A percentile compares a stretch with the other conserved stretches of the same genome.
Evolutionary conservation across 164 flowering plant species (phyloP).

Genomic region (Pachysandra terminalis): DNA sequence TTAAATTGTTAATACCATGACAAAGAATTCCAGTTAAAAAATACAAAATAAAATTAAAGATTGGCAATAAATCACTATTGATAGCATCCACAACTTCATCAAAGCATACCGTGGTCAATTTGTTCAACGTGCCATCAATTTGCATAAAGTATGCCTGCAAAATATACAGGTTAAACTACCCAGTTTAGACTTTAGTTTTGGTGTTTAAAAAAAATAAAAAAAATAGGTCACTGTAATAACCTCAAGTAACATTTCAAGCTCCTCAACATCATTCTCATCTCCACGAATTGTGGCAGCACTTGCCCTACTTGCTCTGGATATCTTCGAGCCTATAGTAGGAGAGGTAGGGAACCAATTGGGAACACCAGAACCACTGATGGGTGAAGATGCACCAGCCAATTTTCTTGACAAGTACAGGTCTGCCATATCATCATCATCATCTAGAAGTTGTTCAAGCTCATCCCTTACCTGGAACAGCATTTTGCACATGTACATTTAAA

Average conservation of each 20-base stretch:
- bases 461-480: conserved; percentile 64
- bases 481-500: too few species aligned
- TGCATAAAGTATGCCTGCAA: conserved; percentile 98
- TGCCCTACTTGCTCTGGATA: conserved; percentile 80
- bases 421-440: conserved; percentile 97
- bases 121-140: conserved; percentile 91
- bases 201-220: not conserved
- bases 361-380: conserved; percentile 58
- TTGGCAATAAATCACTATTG: not conserved
- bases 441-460: conserved; percentile 94
- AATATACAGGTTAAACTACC: conserved; percentile 9
- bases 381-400: conserved; percentile 56
- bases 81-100: not conserved
- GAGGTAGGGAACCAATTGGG: conserved; percentile 71
- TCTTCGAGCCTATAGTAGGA: conserved; percentile 68
- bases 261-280: conserved; percentile 94
- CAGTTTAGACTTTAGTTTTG: too few species aligned
- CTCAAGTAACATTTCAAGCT: conserved; percentile 98
- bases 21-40: too few species aligned
- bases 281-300: conserved; percentile 64
- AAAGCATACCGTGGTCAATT: conserved; percentile 72
- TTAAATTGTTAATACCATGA: too few species aligned
- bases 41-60: too few species aligned
- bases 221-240: conserved; percentile 26
- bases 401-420: conserved; percentile 92